Evolutionary conservation across 2,329 filamentous ascomycete genomes (phyloP).

Genomic region (Cordyceps cicadae): DNA sequence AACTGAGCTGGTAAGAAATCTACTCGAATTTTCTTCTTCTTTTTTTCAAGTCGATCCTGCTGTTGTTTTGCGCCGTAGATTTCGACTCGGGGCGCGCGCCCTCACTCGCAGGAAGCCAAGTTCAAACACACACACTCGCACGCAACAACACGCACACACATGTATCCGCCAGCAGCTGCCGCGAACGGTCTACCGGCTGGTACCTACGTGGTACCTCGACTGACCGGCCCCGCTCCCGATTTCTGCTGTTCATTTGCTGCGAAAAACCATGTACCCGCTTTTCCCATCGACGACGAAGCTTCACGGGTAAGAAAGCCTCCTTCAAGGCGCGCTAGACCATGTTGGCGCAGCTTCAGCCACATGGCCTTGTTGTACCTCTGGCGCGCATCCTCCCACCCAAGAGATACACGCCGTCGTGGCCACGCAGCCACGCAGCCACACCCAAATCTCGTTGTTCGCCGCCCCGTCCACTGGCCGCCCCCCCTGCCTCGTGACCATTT

Average conservation of each 20-base stretch:
- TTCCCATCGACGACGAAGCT: neutral
- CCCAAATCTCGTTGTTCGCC: neutral
- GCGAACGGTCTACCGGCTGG: neutral
- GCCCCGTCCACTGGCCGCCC: constrained; percentile 14
- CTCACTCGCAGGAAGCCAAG: neutral
- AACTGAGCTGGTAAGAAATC: neutral
- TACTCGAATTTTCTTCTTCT: neutral
- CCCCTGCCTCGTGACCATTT: constrained; percentile 25
- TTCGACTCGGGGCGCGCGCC: neutral
- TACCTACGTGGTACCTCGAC: neutral
- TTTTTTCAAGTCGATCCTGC: neutral
- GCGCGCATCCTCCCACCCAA: neutral
- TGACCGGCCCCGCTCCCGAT: neutral
- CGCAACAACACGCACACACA: neutral
- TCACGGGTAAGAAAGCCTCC: neutral
- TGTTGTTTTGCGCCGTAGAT: neutral
- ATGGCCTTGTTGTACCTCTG: neutral
- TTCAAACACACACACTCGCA: neutral
- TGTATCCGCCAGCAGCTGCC: neutral
- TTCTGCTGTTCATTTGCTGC: neutral
- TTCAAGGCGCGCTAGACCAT: neutral
- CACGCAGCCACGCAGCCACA: constrained; percentile 1
- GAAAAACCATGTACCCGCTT: neutral
- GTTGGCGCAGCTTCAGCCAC: constrained; percentile 9
- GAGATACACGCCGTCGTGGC: neutral